Evolutionary conservation across 1,139 yeast species (phyloP).

Genomic region (Candida dubliniensis): DNA sequence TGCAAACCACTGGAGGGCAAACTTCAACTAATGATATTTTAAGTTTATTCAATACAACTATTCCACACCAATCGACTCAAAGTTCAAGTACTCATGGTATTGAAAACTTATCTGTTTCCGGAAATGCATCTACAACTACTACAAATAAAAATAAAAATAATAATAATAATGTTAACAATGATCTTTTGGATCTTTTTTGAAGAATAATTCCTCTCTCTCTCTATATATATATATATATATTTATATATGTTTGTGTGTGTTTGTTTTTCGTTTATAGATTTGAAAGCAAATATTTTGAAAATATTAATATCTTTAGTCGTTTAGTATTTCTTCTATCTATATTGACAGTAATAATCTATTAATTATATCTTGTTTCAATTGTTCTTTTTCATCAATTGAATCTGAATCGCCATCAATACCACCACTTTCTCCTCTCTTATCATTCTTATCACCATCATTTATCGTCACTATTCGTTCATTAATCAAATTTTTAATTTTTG

Average conservation of each 20-base stretch:
- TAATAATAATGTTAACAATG: slow-evolving; percentile 33
- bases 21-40: slow-evolving; percentile 42
- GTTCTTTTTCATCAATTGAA: slow-evolving; percentile 10
- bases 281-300: too few relatives aligned
- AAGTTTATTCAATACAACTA: slow-evolving; percentile 35
- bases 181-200: slow-evolving; percentile 59
- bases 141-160: slow-evolving; percentile 12
- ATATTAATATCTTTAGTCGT: not conserved
- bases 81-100: slow-evolving; percentile 12
- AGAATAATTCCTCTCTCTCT: not conserved
- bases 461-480: slow-evolving; percentile 7
- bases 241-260: too few relatives aligned
- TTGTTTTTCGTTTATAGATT: too few relatives aligned
- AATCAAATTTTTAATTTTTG: slow-evolving; percentile 35
- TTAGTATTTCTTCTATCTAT: not conserved
- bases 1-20: slow-evolving; percentile 1
- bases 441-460: not conserved
- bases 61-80: slow-evolving; percentile 11
- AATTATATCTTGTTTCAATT: slow-evolving; percentile 15
- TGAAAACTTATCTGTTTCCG: slow-evolving; percentile 24
- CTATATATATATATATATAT: slow-evolving; percentile 1
- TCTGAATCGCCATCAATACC: too few relatives aligned
- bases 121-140: slow-evolving; percentile 13
- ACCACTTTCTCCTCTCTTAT: not conserved
- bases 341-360: slow-evolving; percentile 17